Base-by-base conservation (phyloP, 805 yeast genomes). In the Ogataea siamensis region DNA sequence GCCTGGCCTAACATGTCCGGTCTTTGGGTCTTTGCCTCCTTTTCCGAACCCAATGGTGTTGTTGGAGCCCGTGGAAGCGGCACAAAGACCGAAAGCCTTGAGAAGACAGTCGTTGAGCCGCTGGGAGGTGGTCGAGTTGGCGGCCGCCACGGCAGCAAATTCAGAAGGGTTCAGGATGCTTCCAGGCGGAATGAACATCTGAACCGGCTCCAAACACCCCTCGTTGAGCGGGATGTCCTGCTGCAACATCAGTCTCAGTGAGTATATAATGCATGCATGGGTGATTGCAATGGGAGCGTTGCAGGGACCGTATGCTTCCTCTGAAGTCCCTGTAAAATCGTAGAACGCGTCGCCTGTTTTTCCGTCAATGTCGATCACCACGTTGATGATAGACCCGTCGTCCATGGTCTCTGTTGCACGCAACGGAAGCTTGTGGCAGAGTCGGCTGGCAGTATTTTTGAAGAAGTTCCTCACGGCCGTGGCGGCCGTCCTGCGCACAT, bases 1-100 rank as follows among this genome's bases (percentile, higher is more conserved):
- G 8, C 46, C 46, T 4, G 42, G 43, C 30, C 32, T 23, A 18
- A 38, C 32, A 32, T 34, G 40, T 3, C 43, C 42, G 3, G 46
- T 42, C 7, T 24, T 20, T 5, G 37, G 63, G 39, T 60, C 65
- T n/a, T 63, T 64, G 33, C 63, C 67, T 32, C 71, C 70, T 19
- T 73, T 73, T 10, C 95, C 96, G 63, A 87, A 87, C 0, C 94
- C 85, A 47, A 87, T 73, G 61, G 86, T 87, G 62, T 87, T 87
- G 60, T 91, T 83, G 39, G 89, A 87, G 21, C 95, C 95, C 55
- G 87, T 95, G 1, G 95, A 85, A 39, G 87, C 95, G 3, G 95
- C 95, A 57, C 84, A 80, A 4, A 87, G 83, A 39, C 76, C 72
- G 55, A 87, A 86, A 0, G 96, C 91, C 50, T 79, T 80, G 51